These are phyloP conservation scores for Orbilia ellipsospora DNA, from an alignment of 2,329 filamentous ascomycete species.

Conservation along the genomic window DNA sequence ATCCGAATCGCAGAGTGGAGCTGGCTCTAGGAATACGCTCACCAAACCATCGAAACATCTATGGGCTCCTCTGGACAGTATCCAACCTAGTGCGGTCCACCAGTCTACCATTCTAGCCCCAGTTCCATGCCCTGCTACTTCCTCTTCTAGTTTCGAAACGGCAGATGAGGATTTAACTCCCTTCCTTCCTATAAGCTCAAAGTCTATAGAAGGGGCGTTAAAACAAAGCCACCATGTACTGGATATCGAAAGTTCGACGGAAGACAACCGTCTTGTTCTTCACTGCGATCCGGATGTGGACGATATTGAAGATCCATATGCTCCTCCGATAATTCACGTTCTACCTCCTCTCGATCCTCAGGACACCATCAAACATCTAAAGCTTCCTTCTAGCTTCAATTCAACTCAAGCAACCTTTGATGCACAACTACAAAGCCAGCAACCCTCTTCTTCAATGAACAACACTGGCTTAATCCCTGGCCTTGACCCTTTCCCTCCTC, in stretches of 20 bases:
- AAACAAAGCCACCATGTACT: background rate
- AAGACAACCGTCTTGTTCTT: conserved; percentile 6
- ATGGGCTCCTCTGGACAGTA: no score
- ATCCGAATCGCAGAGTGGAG: no score
- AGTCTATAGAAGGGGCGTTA: background rate
- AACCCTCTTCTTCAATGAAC: background rate
- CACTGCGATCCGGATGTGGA: conserved; percentile 5
- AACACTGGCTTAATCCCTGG: background rate
- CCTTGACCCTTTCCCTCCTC: conserved; percentile 1
- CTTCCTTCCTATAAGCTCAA: background rate
- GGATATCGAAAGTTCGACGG: no score
- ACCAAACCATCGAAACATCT: no score
- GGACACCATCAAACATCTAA: background rate
- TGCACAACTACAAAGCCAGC: background rate
- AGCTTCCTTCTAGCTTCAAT: background rate
- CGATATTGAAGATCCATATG: conserved; percentile 3
- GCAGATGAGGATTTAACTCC: no score
- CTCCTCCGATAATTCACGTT: background rate
- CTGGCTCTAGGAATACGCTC: no score
- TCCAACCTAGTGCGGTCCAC: no score
- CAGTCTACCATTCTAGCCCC: no score
- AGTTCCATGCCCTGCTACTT: no score
- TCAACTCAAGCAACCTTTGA: background rate
- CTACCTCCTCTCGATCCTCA: background rate
- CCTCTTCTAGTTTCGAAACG: no score